These are phyloP conservation scores for Acanthamoeba royreba DNA, from an alignment of 208 protist species.

Conservation along the genomic window DNA sequence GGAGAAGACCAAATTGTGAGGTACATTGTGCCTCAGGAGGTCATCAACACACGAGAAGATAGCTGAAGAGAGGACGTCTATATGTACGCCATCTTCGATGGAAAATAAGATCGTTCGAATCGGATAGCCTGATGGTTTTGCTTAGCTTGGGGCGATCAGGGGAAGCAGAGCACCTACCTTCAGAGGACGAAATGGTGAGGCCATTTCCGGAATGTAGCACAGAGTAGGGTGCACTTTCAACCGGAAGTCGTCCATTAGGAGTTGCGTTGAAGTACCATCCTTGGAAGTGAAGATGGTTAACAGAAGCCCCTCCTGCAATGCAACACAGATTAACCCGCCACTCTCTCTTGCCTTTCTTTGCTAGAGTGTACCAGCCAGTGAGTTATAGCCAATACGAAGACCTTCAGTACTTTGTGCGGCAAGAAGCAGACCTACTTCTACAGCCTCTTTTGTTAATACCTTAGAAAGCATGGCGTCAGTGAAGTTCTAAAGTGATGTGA, in stretches of 20 bases:
- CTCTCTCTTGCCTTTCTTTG: not conserved
- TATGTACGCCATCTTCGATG: not conserved
- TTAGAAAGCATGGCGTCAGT: not conserved
- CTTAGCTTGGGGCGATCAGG: not conserved
- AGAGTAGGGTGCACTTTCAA: not conserved
- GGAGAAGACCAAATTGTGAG: not conserved
- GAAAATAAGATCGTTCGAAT: not conserved
- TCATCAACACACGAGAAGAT: not conserved
- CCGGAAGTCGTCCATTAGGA: not conserved
- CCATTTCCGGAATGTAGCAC: not conserved
- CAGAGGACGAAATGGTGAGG: not conserved
- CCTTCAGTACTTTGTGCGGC: not conserved
- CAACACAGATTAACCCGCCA: not conserved
- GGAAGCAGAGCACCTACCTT: not conserved
- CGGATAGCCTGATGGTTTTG: not conserved
- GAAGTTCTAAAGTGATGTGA: not conserved
- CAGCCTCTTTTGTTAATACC: not conserved
- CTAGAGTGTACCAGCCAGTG: not conserved
- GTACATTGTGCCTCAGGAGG: not conserved
- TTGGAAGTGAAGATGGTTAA: slow-evolving; percentile 37
- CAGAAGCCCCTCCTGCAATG: not conserved
- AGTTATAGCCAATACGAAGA: not conserved
- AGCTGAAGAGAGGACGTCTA: not conserved
- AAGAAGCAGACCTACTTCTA: not conserved
- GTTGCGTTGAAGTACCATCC: slow-evolving; percentile 5